Evolutionary conservation across 805 yeast species (phyloP).

Genomic region (Schwanniomyces occidentalis): DNA sequence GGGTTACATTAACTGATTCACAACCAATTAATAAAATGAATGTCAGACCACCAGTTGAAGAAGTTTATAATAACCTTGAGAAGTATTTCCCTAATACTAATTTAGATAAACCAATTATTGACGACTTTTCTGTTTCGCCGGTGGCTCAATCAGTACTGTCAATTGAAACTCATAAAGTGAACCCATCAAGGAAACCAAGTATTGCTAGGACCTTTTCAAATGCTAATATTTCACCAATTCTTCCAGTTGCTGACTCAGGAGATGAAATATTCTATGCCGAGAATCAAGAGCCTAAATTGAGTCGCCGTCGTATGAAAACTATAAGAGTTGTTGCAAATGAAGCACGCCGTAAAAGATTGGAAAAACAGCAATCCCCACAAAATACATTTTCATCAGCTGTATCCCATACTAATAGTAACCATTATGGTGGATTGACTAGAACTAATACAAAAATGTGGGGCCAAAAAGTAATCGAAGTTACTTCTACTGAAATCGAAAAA

Average conservation of each 20-base stretch:
- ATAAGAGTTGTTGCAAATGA: slow-evolving; percentile 92
- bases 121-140: slow-evolving; percentile 65
- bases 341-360: slow-evolving; percentile 51
- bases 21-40: slow-evolving; percentile 40
- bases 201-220: slow-evolving; percentile 46
- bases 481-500: slow-evolving; percentile 62
- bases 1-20: background rate
- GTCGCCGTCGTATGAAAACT: slow-evolving; percentile 74
- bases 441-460: slow-evolving; percentile 97
- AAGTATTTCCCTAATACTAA: slow-evolving; percentile 90
- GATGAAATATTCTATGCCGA: slow-evolving; percentile 40
- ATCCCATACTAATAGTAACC: slow-evolving; percentile 1
- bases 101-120: slow-evolving; percentile 85
- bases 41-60: slow-evolving; percentile 94
- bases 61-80: slow-evolving; percentile 87
- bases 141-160: slow-evolving; percentile 13
- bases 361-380: slow-evolving; percentile 14
- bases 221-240: slow-evolving; percentile 40
- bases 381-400: slow-evolving; percentile 4
- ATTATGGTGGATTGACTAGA: slow-evolving; percentile 53
- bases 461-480: slow-evolving; percentile 85
- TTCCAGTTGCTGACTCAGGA: slow-evolving; percentile 23
- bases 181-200: slow-evolving; percentile 25
- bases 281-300: slow-evolving; percentile 36
- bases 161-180: slow-evolving; percentile 6